Percentiles rank a stretch among this genome's conserved stretches.
These are phyloP conservation scores for Thraustotheca clavata DNA, from an alignment of 352 stramenopile genomes.

Conservation along the genomic window DNA sequence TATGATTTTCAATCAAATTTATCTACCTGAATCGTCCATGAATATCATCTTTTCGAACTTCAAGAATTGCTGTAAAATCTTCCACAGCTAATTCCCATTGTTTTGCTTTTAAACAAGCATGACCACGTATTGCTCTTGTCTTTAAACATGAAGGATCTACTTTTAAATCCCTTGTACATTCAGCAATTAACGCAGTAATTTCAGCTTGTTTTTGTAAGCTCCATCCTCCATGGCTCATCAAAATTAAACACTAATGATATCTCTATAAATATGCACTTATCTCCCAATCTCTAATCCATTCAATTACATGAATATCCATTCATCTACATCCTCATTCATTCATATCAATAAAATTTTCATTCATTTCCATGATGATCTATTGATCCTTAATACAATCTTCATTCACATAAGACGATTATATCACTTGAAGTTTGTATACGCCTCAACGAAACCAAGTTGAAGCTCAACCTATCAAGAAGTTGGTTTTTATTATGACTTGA, in stretches of 20 bases:
- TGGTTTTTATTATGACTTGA: too few species aligned
- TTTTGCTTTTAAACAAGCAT: conserved; percentile 67
- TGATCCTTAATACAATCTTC: too few species aligned
- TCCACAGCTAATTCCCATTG: conserved; percentile 39
- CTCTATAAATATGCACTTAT: background rate
- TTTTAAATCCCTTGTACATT: conserved; percentile 41
- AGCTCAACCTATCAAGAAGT: too few species aligned
- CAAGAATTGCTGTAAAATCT: conserved; percentile 51
- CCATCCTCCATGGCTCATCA: background rate
- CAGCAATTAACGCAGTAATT: conserved; percentile 43
- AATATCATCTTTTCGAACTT: conserved; percentile 40
- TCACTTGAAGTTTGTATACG: conserved; percentile 9
- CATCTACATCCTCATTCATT: too few species aligned
- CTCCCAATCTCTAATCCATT: background rate
- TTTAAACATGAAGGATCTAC: conserved; percentile 43
- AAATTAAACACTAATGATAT: background rate
- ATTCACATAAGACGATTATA: too few species aligned
- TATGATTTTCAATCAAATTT: background rate
- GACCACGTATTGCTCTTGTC: conserved; percentile 45
- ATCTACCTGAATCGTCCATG: conserved; percentile 43
- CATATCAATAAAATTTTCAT: too few species aligned
- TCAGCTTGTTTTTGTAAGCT: conserved; percentile 28
- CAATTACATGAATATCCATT: too few species aligned
- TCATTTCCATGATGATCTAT: too few species aligned
- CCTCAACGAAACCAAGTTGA: too few species aligned